These are phyloP conservation scores for Aurifilum marmelostoma DNA, from an alignment of 2,329 filamentous ascomycete species.

Conservation along the genomic window DNA sequence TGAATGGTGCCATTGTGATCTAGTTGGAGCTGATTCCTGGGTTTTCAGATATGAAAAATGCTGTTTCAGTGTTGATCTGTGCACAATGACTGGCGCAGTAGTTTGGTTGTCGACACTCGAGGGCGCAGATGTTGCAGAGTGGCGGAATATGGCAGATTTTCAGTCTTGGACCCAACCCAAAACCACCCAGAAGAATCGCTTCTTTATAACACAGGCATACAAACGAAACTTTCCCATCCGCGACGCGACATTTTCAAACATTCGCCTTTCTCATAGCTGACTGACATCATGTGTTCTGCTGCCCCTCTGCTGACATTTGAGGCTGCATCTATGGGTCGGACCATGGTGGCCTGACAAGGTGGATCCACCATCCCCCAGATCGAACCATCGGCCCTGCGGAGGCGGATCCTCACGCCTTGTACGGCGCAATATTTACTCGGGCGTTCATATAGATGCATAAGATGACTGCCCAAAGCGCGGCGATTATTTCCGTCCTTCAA, in stretches of 20 bases:
- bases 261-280: background rate
- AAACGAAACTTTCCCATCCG: background rate
- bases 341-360: constrained; percentile 29
- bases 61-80: background rate
- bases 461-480: background rate
- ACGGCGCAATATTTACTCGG: background rate
- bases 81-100: background rate
- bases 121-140: background rate
- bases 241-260: constrained; percentile 12
- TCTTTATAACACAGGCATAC: background rate
- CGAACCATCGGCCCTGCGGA: constrained; percentile 24
- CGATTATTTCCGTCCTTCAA: constrained; percentile 22
- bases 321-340: constrained; percentile 24
- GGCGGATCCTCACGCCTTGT: constrained; percentile 14
- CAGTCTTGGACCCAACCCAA: background rate
- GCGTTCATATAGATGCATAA: constrained; percentile 1
- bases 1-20: constrained; percentile 21
- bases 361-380: constrained; percentile 21
- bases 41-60: background rate
- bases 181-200: background rate
- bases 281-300: constrained; percentile 27
- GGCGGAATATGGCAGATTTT: background rate
- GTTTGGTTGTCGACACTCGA: background rate
- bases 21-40: background rate
- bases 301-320: constrained; percentile 29